Base-by-base conservation (phyloP, 768 basidiomycete genomes). In the Phanerochaete carnosa region DNA sequence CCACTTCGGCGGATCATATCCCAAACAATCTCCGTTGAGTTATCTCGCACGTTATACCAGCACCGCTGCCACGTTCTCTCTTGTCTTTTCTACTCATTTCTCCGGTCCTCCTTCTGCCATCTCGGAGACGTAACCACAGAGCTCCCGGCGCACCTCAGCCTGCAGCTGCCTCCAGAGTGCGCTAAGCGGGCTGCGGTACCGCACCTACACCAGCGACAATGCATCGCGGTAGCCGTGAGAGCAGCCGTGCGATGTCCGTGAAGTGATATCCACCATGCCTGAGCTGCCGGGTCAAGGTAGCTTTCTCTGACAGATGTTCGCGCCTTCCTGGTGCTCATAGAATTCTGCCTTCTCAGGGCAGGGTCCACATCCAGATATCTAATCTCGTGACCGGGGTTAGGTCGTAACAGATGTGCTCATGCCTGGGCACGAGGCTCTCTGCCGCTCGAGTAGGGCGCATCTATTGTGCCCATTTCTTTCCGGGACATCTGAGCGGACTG, bases 21-120 rank as follows among this genome's bases (percentile, higher is more conserved):
- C 64, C 30, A 50, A 43, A 52, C 64, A 55, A 64, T 64, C 64
- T 64, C 64, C 64, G 64, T 59, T 25, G 28, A 50, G 33, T 50
- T 58, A 51, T 64, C 47, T 49, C 64, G 64, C 64, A 61, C 64
- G 47, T 54, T 58, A 13, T 29, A 45, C 26, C 64, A 58, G 57
- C 63, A 61, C 57, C 45, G 35, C 47, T 50, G 57, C 60, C 64
- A 64, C 64, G 64, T 64, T 64, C 57, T 50, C 60, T 12, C 28
- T 35, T 11, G 25, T 26, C 52, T 32, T 43, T 11, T 29, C 47
- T 11, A 26, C 7, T 26, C 29, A 11, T 55, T 55, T 55, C 28
- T 37, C 53, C 55, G 55, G 15, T 22, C 39, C 35, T 3, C 7
- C 7, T 55, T 12, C 35, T 5, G 7, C 16, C 54, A 33, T 33